Base-by-base conservation (phyloP, 2,329 filamentous ascomycete species). In the Magnaporthales sp. region DNA sequence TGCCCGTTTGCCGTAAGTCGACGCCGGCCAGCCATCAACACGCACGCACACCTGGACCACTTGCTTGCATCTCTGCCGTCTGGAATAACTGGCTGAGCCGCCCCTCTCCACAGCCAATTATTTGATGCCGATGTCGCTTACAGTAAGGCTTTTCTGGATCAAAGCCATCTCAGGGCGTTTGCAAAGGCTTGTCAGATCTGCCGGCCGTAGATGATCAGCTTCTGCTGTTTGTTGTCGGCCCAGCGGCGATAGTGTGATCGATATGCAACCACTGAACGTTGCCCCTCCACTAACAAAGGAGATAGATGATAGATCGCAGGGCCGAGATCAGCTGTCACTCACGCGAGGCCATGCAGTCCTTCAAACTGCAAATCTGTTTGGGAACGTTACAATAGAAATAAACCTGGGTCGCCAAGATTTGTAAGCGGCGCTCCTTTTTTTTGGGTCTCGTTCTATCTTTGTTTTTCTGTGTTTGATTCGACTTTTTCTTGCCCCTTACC, bases 301-400 rank as follows among this genome's bases (percentile, higher is more conserved):
- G 15, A 29, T 24, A 22, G 56, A 13, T 26, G 22, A 13, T 60
- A 13, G 22, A 60, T 60, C 13, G 56, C 4, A 11, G 24, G 30
- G 13, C 30, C 24, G 30, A 38, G n/a, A 63, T 4, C 29, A 32
- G 61, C 27, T 26, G 29, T 32, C 31, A 31, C 22, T 31, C 62
- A 38, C 32, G 62, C 62, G 61, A 63, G 62, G 62, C 31, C 67
- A 67, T 71, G 70, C 70, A 69, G 54, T 58, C 9, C 70, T 56
- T 65, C 66, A 72, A 68, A 72, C 70, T 72, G 72, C 70, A 68
- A 71, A 72, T 73, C 72, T 72, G 69, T 69, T 72, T 72, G 70
- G 70, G 70, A 69, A 73, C 71, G 73, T 73, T 72, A 72, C 73
- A 71, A 73, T 72, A 71, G 69, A 68, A 67, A 69, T n/a, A 58